These are phyloP conservation scores for Astrocystis sublimbata DNA, from an alignment of 495 filamentous ascomycete species.

Conservation along the genomic window DNA sequence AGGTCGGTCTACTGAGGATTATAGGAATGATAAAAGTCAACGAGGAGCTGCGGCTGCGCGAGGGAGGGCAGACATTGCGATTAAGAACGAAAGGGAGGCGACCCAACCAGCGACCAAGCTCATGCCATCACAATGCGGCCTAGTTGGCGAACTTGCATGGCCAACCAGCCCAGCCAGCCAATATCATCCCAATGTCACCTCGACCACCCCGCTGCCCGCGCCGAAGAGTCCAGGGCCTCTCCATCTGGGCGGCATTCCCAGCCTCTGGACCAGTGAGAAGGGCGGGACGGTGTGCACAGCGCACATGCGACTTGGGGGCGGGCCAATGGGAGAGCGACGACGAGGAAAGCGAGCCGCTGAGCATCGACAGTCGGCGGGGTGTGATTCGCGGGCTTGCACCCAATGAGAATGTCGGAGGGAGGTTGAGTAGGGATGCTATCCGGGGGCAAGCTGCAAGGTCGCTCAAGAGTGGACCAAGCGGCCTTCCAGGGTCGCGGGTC, in stretches of 20 bases:
- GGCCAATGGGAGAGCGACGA: slow-evolving; percentile 27
- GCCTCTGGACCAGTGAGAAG: slow-evolving; percentile 30
- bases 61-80: slow-evolving; percentile 9
- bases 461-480: neutral
- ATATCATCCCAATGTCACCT: slow-evolving; percentile 27
- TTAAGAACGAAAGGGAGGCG: slow-evolving; percentile 17
- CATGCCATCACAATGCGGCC: slow-evolving; percentile 1
- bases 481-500: slow-evolving; percentile 10
- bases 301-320: slow-evolving; percentile 21
- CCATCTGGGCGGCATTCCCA: slow-evolving; percentile 32
- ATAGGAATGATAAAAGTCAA: slow-evolving; percentile 6
- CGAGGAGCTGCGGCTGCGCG: slow-evolving; percentile 11
- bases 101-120: slow-evolving; percentile 10
- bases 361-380: slow-evolving; percentile 16
- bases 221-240: slow-evolving; percentile 21
- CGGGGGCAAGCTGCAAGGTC: neutral
- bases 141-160: slow-evolving; percentile 12
- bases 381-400: slow-evolving; percentile 24
- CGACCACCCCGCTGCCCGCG: too few species aligned
- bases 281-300: slow-evolving; percentile 32
- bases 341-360: slow-evolving; percentile 29
- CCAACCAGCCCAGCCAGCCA: slow-evolving; percentile 19
- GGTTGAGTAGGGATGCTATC: slow-evolving; percentile 1
- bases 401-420: slow-evolving; percentile 25
- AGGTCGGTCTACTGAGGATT: neutral